Base-by-base conservation (phyloP, 2,329 filamentous ascomycete genomes). In the Teratosphaeria pseudoeucalypti region DNA sequence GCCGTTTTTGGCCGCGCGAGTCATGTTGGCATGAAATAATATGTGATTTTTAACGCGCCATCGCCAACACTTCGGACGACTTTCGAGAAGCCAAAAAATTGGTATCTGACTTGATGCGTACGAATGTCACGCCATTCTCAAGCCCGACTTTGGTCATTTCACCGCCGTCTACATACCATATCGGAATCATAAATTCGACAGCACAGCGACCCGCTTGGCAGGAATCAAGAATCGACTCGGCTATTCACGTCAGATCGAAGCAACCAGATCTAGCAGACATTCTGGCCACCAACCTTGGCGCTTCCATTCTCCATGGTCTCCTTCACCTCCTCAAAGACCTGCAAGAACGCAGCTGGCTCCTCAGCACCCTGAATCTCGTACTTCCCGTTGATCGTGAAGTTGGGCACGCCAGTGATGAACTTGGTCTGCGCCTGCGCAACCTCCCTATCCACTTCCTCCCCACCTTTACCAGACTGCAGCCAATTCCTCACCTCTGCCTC, bases 341-440 rank as follows among this genome's bases (percentile, higher is more conserved):
- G 78, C 62, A 89, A 72, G 68, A 92, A 92, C 1, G 80, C 81
- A 54, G 79, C 76, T 2, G 85, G 79, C 61, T 90, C 87, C 74
- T 91, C 85, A 1, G 88, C 89, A 1, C 89, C 89, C 32, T 84
- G 81, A 34, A 92, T 72, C 65, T 85, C 81, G 72, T 84, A 86
- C 65, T 77, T 78, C 1, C 78, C 85, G 67, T 92, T 86, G 63
- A 94, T 81, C 12, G 84, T 84, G 70, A 90, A 92, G 71, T 88
- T 83, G 6, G 89, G 89, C 62, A 94, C 89, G 0, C 88, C 88
- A 58, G 75, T 79, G 47, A 92, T 79, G 58, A 78, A 77, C 67
- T 80, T 77, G 61, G 67, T 66, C 61, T 74, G 68, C 56, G 78
- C 72, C 70, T 73, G 68, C 71, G 68, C 66, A 12, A 79, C 77